These are phyloP conservation scores for Boletus subcaerulescens DNA, from an alignment of 768 basidiomycete species.

Conservation along the genomic window DNA sequence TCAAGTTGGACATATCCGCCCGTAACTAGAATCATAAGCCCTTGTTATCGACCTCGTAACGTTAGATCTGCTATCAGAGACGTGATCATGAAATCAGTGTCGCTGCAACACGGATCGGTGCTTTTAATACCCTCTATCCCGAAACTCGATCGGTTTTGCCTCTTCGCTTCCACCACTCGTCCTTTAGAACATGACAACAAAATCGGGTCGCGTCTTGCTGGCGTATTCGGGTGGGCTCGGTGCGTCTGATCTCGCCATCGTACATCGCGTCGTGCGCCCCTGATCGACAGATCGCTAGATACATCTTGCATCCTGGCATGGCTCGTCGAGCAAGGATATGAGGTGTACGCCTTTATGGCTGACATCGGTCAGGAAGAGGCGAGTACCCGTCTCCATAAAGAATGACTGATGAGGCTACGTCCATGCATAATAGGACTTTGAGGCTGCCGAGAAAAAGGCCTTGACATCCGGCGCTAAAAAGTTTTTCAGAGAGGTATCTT, in stretches of 20 bases:
- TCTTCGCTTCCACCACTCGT: slow-evolving; percentile 1
- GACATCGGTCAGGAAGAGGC: slow-evolving; percentile 93
- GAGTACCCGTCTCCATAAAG: slow-evolving; percentile 1
- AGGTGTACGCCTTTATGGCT: slow-evolving; percentile 96
- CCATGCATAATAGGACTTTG: slow-evolving; percentile 68
- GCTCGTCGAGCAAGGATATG: slow-evolving; percentile 98
- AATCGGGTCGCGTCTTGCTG: slow-evolving; percentile 83
- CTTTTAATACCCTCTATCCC: neutral
- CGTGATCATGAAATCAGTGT: too few species aligned
- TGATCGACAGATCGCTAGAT: slow-evolving; percentile 43
- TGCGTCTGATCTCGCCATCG: slow-evolving; percentile 39
- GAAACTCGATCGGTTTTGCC: neutral
- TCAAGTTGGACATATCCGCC: too few species aligned
- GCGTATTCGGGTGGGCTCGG: slow-evolving; percentile 99
- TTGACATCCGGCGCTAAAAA: slow-evolving; percentile 91
- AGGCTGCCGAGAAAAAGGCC: slow-evolving; percentile 86
- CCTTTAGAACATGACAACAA: slow-evolving; percentile 18
- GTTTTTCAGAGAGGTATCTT: slow-evolving; percentile 80
- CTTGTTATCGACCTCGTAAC: neutral
- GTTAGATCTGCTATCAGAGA: too few species aligned
- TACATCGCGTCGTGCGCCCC: neutral
- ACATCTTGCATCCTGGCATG: slow-evolving; percentile 99
- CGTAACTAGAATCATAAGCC: too few species aligned
- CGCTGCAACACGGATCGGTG: neutral
- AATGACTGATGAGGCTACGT: neutral